Evolutionary conservation across 2,329 filamentous ascomycete genomes (phyloP).

Genomic region (Neophaeococcomyces mojaviensis): DNA sequence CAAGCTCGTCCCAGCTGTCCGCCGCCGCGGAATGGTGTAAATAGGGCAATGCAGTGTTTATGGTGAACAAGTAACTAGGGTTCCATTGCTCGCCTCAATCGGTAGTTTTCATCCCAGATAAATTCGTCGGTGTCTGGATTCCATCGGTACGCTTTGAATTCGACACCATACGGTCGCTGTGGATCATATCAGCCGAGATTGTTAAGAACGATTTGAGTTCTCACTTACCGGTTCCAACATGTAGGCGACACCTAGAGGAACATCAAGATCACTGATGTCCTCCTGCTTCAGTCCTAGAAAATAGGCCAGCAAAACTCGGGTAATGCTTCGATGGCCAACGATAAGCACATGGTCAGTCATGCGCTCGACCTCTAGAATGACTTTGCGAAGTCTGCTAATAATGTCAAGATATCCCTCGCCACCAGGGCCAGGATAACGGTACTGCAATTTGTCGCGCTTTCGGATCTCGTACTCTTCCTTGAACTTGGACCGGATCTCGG

Average conservation of each 20-base stretch:
- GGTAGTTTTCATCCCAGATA: conserved; percentile 76
- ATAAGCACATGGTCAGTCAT: conserved; percentile 94
- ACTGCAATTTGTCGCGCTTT: conserved; percentile 79
- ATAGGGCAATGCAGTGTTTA: no score
- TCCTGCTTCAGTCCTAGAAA: conserved; percentile 88
- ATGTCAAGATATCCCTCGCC: conserved; percentile 96
- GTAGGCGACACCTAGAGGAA: conserved; percentile 88
- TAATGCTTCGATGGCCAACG: conserved; percentile 85
- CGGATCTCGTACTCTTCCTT: conserved; percentile 76
- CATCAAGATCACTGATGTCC: conserved; percentile 88
- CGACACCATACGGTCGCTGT: conserved; percentile 86
- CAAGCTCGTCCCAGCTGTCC: background rate
- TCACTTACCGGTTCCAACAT: conserved; percentile 67
- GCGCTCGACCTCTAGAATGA: conserved; percentile 93
- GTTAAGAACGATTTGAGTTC: conserved; percentile 2
- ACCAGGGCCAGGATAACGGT: conserved; percentile 91
- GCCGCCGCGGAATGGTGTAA: background rate
- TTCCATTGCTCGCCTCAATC: conserved; percentile 47
- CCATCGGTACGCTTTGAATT: conserved; percentile 93
- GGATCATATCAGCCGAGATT: conserved; percentile 6
- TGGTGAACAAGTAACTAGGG: conserved; percentile 11
- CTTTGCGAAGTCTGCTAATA: conserved; percentile 87
- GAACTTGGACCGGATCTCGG: conserved; percentile 72
- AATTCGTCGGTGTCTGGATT: conserved; percentile 73
- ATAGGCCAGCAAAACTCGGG: conserved; percentile 87